Evolutionary conservation across 257 asterid genomes (phyloP).

Genomic region (Anisodus acutangulus): DNA sequence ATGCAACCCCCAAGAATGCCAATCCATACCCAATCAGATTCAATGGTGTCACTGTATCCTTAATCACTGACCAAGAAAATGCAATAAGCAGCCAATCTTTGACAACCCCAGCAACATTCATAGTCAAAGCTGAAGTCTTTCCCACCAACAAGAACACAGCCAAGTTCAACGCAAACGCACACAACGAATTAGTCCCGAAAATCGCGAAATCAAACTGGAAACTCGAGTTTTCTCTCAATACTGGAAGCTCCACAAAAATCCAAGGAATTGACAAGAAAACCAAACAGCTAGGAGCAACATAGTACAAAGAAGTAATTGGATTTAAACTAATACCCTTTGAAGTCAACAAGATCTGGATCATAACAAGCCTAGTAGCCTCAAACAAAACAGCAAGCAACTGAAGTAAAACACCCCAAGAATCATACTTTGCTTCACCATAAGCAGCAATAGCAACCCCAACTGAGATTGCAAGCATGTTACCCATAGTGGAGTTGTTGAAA

Average conservation of each 20-base stretch:
- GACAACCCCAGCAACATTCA: constrained; percentile 47
- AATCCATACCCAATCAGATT: constrained; percentile 38
- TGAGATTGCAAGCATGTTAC: constrained; percentile 28
- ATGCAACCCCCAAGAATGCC: constrained; percentile 33
- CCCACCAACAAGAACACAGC: constrained; percentile 41
- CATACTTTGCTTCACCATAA: constrained; percentile 34
- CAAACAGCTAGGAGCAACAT: constrained; percentile 30
- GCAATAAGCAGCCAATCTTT: constrained; percentile 42
- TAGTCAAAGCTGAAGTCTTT: constrained; percentile 41
- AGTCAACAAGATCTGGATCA: constrained; percentile 33
- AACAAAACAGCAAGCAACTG: constrained; percentile 28
- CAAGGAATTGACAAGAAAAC: constrained; percentile 33
- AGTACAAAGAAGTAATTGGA: constrained; percentile 31
- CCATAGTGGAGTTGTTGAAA: constrained; percentile 23
- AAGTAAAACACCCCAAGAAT: constrained; percentile 33
- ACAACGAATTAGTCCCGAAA: constrained; percentile 39
- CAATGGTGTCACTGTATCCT: constrained; percentile 40
- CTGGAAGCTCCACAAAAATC: constrained; percentile 36
- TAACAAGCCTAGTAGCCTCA: constrained; percentile 31
- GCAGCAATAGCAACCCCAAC: constrained; percentile 32
- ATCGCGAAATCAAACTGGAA: constrained; percentile 34
- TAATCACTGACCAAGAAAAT: constrained; percentile 42
- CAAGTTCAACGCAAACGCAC: constrained; percentile 40
- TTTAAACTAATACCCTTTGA: constrained; percentile 31
- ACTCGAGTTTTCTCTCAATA: constrained; percentile 27